Base-by-base conservation (phyloP, 2,329 filamentous ascomycete species). In the Seiridium unicorne region DNA sequence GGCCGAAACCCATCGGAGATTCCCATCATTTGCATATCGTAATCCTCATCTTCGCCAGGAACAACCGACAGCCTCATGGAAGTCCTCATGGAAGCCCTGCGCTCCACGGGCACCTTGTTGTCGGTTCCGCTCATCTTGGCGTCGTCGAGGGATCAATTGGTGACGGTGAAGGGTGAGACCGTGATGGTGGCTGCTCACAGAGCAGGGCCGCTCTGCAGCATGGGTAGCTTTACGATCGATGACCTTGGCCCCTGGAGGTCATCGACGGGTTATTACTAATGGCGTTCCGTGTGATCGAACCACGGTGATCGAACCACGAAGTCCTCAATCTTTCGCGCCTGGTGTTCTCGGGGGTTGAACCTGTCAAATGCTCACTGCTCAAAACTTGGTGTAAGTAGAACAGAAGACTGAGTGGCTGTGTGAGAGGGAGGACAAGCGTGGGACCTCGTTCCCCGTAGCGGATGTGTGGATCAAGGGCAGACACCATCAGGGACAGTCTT, bases 21-120 rank as follows among this genome's bases (percentile, higher is more conserved):
- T 55, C 78, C 77, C 72, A 81, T 76, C 35, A 79, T 81, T 54
- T 74, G 74, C 68, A 84, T 66, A 64, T 80, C 80, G 61, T 82
- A 84, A 48, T 78, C 74, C 36, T 82, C 77, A 40, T 83, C 80
- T 62, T 79, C 76, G 55, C 71, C 73, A 51, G 61, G 61, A 46
- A 55, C 26, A 55, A 61, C 60, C 32, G 77, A 78, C 55, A 74
- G 62, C 64, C 76, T 75, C 57, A 73, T 70, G 38, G 81, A 80
- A 32, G 69, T 69, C 65, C 78, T 75, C 46, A 71, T 71, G 46
- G 81, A 82, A 53, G 73, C 70, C 64, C 74, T 77, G 69, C 76
- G 75, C 65, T 79, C 77, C 63, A 74, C 73, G 60, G 72, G 73
- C 57, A 72, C 66, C 63, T 78, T 78, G 64, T 70, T 70, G 63